phyloP scores from a whole-genome alignment of 78 protist genomes.

The Trichosphaerium sp. region DNA sequence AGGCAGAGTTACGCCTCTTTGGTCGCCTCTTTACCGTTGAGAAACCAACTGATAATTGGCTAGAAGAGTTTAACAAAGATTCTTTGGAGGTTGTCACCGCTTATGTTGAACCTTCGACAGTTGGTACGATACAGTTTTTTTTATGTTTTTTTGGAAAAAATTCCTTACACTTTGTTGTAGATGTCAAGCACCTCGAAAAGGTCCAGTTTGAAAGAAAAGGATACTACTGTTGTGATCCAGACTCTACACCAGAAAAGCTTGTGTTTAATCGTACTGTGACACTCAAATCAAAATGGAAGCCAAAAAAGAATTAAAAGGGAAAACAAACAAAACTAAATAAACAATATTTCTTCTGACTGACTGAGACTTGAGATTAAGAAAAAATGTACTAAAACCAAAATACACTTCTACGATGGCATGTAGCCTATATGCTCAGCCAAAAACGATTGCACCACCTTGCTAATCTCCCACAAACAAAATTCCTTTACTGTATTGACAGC shows the following conservation, averaged over 20 bases:
- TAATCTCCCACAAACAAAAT: no score
- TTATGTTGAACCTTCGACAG: conserved; percentile 17
- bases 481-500: no score
- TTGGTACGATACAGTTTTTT: background rate
- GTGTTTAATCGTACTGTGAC: conserved; percentile 83
- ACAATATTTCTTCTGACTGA: no score
- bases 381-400: no score
- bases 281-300: conserved; percentile 55
- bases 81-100: conserved; percentile 30
- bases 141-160: background rate
- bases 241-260: conserved; percentile 31
- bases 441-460: no score
- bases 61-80: conserved; percentile 23
- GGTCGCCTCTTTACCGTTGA: conserved; percentile 38
- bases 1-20: conserved; percentile 47
- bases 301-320: no score
- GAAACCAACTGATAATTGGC: conserved; percentile 33
- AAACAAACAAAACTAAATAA: no score
- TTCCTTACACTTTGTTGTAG: background rate
- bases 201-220: conserved; percentile 93
- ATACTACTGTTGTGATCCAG: conserved; percentile 75
- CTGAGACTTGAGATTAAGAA: no score
- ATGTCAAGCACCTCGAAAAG: conserved; percentile 19
- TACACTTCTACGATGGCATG: no score
- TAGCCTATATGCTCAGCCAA: no score